A percentile compares a stretch with the other conserved stretches of the same genome.
These are phyloP conservation scores for Malania oleifera DNA, from an alignment of 164 flowering plant genomes.

Conservation along the genomic window DNA sequence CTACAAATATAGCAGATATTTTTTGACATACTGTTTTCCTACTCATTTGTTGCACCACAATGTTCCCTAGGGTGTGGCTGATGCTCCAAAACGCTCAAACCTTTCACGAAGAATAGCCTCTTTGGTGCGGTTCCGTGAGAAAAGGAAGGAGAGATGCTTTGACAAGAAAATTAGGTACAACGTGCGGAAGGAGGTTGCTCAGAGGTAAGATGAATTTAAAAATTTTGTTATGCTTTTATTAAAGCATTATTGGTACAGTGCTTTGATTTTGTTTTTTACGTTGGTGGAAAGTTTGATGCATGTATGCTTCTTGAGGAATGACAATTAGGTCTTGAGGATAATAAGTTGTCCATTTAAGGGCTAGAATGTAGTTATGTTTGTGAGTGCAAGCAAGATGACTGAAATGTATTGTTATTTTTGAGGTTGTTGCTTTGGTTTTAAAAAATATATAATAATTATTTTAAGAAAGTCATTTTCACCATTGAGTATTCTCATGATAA, in stretches of 20 bases:
- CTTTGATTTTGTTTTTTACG: no score
- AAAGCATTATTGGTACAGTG: neutral
- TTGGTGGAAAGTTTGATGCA: neutral
- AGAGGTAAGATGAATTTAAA: constrained; percentile 33
- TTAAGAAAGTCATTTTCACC: no score
- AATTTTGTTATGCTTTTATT: neutral
- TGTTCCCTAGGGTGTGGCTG: constrained; percentile 30
- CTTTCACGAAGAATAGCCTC: constrained; percentile 62
- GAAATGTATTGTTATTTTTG: no score
- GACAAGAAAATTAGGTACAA: constrained; percentile 73
- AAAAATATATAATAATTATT: no score
- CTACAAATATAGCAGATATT: neutral
- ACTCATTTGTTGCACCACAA: neutral
- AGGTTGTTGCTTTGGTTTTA: no score
- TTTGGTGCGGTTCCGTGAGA: constrained; percentile 64
- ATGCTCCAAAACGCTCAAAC: constrained; percentile 39
- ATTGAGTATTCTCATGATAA: no score
- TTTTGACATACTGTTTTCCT: constrained; percentile 4
- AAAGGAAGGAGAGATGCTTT: constrained; percentile 72
- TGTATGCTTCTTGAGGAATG: no score
- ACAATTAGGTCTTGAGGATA: no score
- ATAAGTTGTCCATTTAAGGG: no score
- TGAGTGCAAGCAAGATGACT: no score
- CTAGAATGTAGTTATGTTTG: no score
- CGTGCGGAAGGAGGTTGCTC: constrained; percentile 73